phyloP scores from a whole-genome alignment of 108 stramenopile genomes.

The Cylindrotheca fusiformis region DNA sequence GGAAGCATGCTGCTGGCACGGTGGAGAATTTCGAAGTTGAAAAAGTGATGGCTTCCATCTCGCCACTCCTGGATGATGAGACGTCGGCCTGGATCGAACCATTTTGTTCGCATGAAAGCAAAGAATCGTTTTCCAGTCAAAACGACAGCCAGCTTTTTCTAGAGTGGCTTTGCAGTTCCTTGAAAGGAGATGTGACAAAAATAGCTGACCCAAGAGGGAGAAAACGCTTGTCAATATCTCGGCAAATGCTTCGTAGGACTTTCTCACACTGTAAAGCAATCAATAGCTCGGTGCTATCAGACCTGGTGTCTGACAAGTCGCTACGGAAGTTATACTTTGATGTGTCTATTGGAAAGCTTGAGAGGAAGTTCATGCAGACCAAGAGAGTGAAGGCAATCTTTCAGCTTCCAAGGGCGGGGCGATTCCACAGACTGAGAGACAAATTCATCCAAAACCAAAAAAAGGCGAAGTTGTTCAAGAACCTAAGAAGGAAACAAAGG shows the following conservation, averaged over 20 bases:
- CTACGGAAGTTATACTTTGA: slow-evolving; percentile 12
- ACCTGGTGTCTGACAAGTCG: slow-evolving; percentile 1
- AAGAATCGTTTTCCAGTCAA: not conserved
- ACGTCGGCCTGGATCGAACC: slow-evolving; percentile 13
- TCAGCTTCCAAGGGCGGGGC: not conserved
- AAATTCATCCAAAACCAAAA: slow-evolving; percentile 5
- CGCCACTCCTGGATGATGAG: slow-evolving; percentile 7
- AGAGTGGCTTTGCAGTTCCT: slow-evolving; percentile 1
- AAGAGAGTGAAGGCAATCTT: not conserved
- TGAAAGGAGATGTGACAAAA: not conserved
- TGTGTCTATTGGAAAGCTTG: slow-evolving; percentile 11
- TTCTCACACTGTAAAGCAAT: slow-evolving; percentile 3
- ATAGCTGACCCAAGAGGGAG: not conserved
- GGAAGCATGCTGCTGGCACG: slow-evolving; percentile 4
- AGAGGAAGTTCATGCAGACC: not conserved
- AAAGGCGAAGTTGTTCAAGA: slow-evolving; percentile 12
- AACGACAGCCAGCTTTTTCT: not conserved
- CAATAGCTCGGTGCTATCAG: not conserved
- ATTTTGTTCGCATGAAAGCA: not conserved
- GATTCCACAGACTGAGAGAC: slow-evolving; percentile 4
- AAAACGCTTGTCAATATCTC: slow-evolving; percentile 9
- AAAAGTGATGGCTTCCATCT: slow-evolving; percentile 1
- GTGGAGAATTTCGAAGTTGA: slow-evolving; percentile 16
- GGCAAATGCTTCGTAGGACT: slow-evolving; percentile 6
- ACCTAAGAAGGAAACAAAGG: slow-evolving; percentile 13